A percentile compares a stretch with the other conserved stretches of the same genome.
These are phyloP conservation scores for Wickerhamomyces silvicola DNA, from an alignment of 805 yeast genomes.

Conservation along the genomic window DNA sequence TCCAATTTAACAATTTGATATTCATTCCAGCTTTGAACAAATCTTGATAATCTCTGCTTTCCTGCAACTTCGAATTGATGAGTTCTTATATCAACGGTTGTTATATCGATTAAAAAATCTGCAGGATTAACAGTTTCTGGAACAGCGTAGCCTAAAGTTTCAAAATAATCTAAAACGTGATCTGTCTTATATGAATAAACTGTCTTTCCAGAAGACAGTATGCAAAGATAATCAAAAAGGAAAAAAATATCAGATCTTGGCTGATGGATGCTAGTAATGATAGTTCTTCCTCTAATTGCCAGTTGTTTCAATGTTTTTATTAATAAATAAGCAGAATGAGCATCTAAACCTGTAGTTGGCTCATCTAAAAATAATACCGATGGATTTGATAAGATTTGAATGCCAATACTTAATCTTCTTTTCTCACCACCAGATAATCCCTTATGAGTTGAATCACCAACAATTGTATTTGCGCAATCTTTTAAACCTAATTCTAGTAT, in stretches of 20 bases:
- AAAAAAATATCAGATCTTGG: conserved; percentile 76
- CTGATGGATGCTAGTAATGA: conserved; percentile 77
- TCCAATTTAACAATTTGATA: conserved; percentile 3
- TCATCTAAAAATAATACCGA: conserved; percentile 75
- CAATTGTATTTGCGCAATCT: conserved; percentile 57
- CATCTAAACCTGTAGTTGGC: conserved; percentile 86
- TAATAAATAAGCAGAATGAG: conserved; percentile 65
- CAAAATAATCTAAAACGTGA: conserved; percentile 40
- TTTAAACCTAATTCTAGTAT: conserved; percentile 63
- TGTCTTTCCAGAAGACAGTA: conserved; percentile 55
- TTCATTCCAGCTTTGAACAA: conserved; percentile 31
- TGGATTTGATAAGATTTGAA: conserved; percentile 76
- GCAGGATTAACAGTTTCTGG: conserved; percentile 47
- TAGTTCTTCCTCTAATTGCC: conserved; percentile 59
- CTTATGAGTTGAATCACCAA: conserved; percentile 47
- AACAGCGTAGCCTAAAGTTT: conserved; percentile 29
- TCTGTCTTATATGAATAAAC: conserved; percentile 39
- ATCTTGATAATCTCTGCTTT: conserved; percentile 21
- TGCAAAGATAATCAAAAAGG: conserved; percentile 62
- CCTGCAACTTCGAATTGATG: conserved; percentile 29
- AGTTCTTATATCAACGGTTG: conserved; percentile 41
- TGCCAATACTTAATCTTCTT: conserved; percentile 70
- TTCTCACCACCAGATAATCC: conserved; percentile 86
- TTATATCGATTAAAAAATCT: conserved; percentile 41
- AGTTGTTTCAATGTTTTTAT: conserved; percentile 56